Conservation (phyloP, 495 filamentous ascomycete species). For the Trichoderma virens region DNA sequence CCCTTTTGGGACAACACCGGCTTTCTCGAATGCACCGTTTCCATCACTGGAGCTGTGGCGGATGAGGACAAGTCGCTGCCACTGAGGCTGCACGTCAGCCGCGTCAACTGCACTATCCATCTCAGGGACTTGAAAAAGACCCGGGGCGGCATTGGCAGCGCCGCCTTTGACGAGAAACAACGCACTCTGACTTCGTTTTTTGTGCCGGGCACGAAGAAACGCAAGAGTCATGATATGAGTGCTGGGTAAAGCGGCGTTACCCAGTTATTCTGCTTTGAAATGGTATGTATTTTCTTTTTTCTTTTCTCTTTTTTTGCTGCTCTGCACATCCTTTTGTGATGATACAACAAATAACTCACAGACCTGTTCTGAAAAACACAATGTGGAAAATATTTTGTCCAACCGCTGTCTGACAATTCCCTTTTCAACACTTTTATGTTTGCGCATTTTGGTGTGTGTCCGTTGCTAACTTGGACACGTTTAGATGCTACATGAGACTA, state of each 20-base stretch:
- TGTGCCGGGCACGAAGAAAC: slow-evolving; percentile 13
- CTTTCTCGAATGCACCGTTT: slow-evolving; percentile 19
- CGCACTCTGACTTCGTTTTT: slow-evolving; percentile 73
- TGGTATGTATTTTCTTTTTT: slow-evolving; percentile 27
- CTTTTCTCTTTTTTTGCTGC: slow-evolving; percentile 2
- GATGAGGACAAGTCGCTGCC: slow-evolving; percentile 5
- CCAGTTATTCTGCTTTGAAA: neutral
- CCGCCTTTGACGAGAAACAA: slow-evolving; percentile 62
- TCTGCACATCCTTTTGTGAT: slow-evolving; percentile 40
- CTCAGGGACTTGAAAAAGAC: slow-evolving; percentile 66
- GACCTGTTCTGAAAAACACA: slow-evolving; percentile 66
- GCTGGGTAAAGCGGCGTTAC: neutral
- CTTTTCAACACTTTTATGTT: slow-evolving; percentile 10
- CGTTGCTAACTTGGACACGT: slow-evolving; percentile 19
- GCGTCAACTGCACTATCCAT: slow-evolving; percentile 59
- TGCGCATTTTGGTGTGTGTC: slow-evolving; percentile 10
- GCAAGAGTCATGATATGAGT: slow-evolving; percentile 5
- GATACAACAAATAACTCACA: slow-evolving; percentile 60
- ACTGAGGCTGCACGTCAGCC: slow-evolving; percentile 34
- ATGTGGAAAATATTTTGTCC: slow-evolving; percentile 56
- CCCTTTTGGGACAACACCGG: slow-evolving; percentile 38
- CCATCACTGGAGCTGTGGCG: slow-evolving; percentile 12
- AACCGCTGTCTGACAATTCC: slow-evolving; percentile 68
- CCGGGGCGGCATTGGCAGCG: slow-evolving; percentile 67
- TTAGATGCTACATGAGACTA: neutral